Conservation (phyloP, 2,329 filamentous ascomycete species). For the Colletotrichum cuscutae region DNA sequence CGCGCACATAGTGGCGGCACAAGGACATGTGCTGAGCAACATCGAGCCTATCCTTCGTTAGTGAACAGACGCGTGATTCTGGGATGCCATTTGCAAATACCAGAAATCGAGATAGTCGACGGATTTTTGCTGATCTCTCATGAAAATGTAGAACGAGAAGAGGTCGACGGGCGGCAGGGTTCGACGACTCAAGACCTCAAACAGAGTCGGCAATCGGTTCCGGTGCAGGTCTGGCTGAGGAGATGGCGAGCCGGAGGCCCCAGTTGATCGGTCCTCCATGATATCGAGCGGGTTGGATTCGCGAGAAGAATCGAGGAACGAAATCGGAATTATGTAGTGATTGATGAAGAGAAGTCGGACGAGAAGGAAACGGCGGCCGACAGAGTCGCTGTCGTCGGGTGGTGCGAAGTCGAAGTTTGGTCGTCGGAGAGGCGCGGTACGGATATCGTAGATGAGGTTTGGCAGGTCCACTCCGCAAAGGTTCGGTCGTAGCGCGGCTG, state of each 20-base stretch:
- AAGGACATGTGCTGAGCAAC: conserved; percentile 99
- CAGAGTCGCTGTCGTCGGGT: background rate
- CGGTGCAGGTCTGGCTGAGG: conserved; percentile 71
- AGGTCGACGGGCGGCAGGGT: conserved; percentile 96
- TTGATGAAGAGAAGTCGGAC: background rate
- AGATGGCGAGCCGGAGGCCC: conserved; percentile 54
- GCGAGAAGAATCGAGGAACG: background rate
- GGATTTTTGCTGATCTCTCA: conserved; percentile 97
- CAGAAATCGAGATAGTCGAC: conserved; percentile 99
- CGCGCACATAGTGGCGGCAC: conserved; percentile 95
- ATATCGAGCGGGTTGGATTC: conserved; percentile 31
- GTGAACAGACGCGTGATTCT: conserved; percentile 24
- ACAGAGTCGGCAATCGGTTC: conserved; percentile 91
- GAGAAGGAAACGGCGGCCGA: background rate
- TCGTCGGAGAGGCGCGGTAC: conserved; percentile 18
- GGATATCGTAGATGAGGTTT: conserved; percentile 21
- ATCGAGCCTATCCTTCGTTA: conserved; percentile 79
- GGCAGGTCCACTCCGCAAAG: conserved; percentile 23
- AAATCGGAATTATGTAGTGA: background rate
- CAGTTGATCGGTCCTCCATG: conserved; percentile 48
- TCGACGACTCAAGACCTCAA: conserved; percentile 92
- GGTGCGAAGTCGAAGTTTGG: conserved; percentile 9
- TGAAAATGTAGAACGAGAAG: conserved; percentile 99
- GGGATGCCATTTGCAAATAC: conserved; percentile 60
- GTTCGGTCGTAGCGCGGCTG: background rate